phyloP scores from a whole-genome alignment of 1,139 yeast genomes.

The Taphrina betulina region DNA sequence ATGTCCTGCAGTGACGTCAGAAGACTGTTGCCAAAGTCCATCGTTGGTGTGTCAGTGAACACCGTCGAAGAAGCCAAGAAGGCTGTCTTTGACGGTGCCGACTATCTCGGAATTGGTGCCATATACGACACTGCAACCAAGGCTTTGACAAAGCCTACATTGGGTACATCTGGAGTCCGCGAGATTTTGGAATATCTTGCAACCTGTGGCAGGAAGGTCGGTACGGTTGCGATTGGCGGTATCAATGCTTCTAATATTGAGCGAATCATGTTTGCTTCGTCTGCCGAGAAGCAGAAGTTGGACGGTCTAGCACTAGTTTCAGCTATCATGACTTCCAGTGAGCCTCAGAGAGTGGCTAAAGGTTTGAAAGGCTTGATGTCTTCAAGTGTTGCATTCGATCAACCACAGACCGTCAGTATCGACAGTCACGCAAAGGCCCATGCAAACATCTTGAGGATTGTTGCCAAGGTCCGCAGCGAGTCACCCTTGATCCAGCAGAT shows the following conservation, averaged over 20 bases:
- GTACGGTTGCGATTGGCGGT: conserved; percentile 83
- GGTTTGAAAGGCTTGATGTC: conserved; percentile 40
- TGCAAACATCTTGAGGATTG: not conserved
- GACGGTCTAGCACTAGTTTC: conserved; percentile 89
- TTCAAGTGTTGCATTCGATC: conserved; percentile 38
- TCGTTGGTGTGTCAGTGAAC: conserved; percentile 77
- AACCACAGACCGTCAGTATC: not conserved
- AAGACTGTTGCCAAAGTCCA: conserved; percentile 66
- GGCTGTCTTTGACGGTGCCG: conserved; percentile 61
- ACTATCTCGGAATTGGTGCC: conserved; percentile 86
- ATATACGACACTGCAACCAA: conserved; percentile 75
- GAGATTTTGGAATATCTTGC: conserved; percentile 49
- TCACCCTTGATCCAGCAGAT: conserved; percentile 79
- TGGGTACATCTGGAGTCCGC: conserved; percentile 69
- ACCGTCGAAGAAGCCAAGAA: conserved; percentile 56
- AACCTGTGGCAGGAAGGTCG: conserved; percentile 34
- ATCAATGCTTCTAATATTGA: conserved; percentile 64
- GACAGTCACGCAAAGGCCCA: not conserved
- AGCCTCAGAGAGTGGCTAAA: conserved; percentile 58
- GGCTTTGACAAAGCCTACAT: conserved; percentile 52
- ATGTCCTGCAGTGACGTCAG: conserved; percentile 62
- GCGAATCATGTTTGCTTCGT: conserved; percentile 55
- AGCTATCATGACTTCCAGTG: conserved; percentile 69
- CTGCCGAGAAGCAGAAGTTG: conserved; percentile 51
- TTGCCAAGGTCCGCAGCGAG: conserved; percentile 23